Evolutionary conservation across 805 yeast species (phyloP).

Genomic region (Spencermartinsiella europaea): DNA sequence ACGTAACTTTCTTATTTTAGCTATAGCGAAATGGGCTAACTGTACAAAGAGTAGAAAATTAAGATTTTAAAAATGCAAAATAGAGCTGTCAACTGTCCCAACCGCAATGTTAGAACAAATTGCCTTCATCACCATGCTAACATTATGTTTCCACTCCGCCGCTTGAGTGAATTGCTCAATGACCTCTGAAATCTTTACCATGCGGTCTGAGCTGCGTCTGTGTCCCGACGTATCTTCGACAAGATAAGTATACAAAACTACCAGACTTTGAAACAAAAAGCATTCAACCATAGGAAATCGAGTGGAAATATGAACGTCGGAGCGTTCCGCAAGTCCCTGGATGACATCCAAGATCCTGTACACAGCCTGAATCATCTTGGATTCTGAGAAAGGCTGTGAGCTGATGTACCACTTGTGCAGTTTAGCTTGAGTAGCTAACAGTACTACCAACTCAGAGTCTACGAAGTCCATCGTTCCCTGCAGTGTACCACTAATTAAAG

Average conservation of each 20-base stretch:
- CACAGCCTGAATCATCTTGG: not conserved
- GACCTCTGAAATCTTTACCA: not conserved
- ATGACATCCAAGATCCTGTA: not conserved
- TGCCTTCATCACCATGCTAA: not conserved
- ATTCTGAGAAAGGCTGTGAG: not conserved
- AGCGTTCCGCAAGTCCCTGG: not conserved
- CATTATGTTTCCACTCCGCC: not conserved
- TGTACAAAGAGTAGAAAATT: not conserved
- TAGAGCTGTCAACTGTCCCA: not conserved
- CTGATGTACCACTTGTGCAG: not conserved
- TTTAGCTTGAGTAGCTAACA: not conserved
- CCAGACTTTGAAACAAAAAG: not conserved
- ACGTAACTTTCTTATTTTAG: no score
- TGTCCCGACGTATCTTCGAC: not conserved
- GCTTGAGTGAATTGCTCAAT: not conserved
- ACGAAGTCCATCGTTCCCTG: not conserved
- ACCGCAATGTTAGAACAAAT: not conserved
- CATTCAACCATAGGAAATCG: slow-evolving; percentile 1
- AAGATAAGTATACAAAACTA: not conserved
- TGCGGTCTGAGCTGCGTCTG: not conserved
- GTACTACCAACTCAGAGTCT: slow-evolving; percentile 1
- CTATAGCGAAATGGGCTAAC: no score
- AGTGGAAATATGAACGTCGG: not conserved
- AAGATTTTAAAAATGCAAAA: not conserved
- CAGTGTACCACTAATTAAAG: not conserved